A percentile compares a stretch with the other conserved stretches of the same genome.
These are phyloP conservation scores for Aphanomyces invadans DNA, from an alignment of 352 stramenopile genomes.

Conservation along the genomic window DNA sequence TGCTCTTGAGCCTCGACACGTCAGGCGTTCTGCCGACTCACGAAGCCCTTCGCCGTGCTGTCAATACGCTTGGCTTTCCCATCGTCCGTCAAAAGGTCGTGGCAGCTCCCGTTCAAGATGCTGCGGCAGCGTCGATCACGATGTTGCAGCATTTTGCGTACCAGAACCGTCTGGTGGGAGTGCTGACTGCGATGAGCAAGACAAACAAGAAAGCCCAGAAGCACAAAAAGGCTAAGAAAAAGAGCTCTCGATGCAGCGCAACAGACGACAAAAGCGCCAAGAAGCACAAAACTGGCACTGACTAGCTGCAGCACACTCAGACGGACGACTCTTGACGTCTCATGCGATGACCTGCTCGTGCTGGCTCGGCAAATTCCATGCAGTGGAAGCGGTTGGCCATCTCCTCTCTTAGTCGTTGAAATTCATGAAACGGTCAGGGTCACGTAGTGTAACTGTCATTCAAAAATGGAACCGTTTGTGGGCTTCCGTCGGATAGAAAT, in stretches of 20 bases:
- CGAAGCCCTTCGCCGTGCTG: background rate
- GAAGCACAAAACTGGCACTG: too few relatives aligned
- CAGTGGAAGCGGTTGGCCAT: too few relatives aligned
- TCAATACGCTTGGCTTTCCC: background rate
- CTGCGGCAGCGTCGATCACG: conserved; percentile 9
- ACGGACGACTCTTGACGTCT: too few relatives aligned
- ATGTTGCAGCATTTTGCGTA: conserved; percentile 19
- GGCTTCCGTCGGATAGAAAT: too few relatives aligned
- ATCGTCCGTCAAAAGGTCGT: background rate
- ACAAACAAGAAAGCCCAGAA: background rate
- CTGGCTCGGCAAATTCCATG: too few relatives aligned
- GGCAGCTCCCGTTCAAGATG: background rate
- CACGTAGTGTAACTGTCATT: too few relatives aligned
- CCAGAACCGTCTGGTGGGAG: background rate
- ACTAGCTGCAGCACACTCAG: background rate
- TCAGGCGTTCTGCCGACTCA: background rate
- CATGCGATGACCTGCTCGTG: too few relatives aligned
- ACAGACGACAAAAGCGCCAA: too few relatives aligned
- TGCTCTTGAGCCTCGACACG: background rate
- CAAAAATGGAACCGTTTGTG: too few relatives aligned
- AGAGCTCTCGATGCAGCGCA: background rate
- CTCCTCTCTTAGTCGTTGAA: too few relatives aligned
- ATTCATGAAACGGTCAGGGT: too few relatives aligned
- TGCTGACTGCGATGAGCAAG: background rate
- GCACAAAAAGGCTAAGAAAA: background rate